phyloP scores from a whole-genome alignment of 192 early-diverging fungal species.

The Radiomyces spectabilis region DNA sequence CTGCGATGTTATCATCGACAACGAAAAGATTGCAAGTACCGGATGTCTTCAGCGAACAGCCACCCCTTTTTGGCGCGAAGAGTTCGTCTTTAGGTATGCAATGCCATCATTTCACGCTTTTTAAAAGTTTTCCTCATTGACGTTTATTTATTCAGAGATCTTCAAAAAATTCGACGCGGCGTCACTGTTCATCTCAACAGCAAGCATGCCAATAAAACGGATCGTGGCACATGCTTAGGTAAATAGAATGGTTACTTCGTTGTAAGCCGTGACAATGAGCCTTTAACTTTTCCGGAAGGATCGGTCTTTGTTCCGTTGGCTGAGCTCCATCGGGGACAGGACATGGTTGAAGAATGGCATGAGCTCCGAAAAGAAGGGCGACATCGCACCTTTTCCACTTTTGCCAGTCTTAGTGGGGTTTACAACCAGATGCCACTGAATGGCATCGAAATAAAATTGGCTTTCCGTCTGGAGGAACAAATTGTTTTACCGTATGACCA shows the following conservation, averaged over 20 bases:
- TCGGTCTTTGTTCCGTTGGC: background rate
- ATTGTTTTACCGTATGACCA: conserved; percentile 26
- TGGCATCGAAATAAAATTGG: conserved; percentile 30
- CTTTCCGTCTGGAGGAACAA: conserved; percentile 32
- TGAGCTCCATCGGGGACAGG: background rate
- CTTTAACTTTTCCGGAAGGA: background rate
- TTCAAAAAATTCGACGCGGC: no score
- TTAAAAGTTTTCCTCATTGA: no score
- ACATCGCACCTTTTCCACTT: conserved; percentile 16
- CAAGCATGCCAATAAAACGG: no score
- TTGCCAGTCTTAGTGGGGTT: conserved; percentile 11
- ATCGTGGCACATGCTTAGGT: no score
- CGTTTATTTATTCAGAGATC: background rate
- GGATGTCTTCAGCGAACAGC: conserved; percentile 24
- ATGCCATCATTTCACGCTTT: no score
- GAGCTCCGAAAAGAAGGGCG: conserved; percentile 16
- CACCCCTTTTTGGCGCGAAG: conserved; percentile 36
- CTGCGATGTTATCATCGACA: conserved; percentile 38
- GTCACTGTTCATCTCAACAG: no score
- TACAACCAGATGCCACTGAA: conserved; percentile 11
- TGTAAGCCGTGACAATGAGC: no score
- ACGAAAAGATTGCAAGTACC: conserved; percentile 30
- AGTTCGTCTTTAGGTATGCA: conserved; percentile 35
- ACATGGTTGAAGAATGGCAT: conserved; percentile 20
- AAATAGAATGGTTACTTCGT: no score